Evolutionary conservation across 805 yeast species (phyloP), one percentile per base, ranked within the genome.

Genomic region (Pichia membranifaciens): DNA sequence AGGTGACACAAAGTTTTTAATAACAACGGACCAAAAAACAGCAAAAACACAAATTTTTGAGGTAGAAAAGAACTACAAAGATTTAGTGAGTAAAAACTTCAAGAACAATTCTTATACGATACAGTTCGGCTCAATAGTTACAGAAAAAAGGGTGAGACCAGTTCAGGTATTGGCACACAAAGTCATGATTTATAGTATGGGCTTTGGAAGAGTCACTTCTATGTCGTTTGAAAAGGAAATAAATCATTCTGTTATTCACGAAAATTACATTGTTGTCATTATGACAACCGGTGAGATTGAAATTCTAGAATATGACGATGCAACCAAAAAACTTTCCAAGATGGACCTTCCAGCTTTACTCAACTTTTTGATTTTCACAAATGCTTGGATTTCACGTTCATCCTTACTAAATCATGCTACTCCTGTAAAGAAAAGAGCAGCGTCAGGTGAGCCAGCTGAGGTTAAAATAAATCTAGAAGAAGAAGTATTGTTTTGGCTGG

Each of bases 141-240:
- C 54, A 2, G 41, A 42, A 2, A 61, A 64, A 21, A 76, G 81
- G 7, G 74, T 77, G 34, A 73, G 78, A 54, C 79, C 87, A 33
- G 75, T 88, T 16, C 96, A 89, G 60, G 79, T 87, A 2, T 82
- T 93, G 1, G 78, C 84, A 0, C 75, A 77, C 34, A 80, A 78
- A 44, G 73, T 88, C 28, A 72, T 75, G 28, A 59, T 87, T 2
- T 87, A 79, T 61, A 81, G 82, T 55, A 71, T 78, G 48, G 73
- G 74, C 41, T 83, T 87, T 61, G 75, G 75, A 48, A 71, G 73
- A 46, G 55, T 77, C 9, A 68, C 75, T 7, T 72, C 79, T 2
- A 65, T 80, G 34, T 73, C 73, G 15, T 72, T 73, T 43, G 82
- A 80, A 44, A 76, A 74, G 43, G 87, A 82, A 56, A 79, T 85